Conservation (phyloP, 225 moss, liverwort and hornwort species). For the Physcomitrium patens region DNA sequence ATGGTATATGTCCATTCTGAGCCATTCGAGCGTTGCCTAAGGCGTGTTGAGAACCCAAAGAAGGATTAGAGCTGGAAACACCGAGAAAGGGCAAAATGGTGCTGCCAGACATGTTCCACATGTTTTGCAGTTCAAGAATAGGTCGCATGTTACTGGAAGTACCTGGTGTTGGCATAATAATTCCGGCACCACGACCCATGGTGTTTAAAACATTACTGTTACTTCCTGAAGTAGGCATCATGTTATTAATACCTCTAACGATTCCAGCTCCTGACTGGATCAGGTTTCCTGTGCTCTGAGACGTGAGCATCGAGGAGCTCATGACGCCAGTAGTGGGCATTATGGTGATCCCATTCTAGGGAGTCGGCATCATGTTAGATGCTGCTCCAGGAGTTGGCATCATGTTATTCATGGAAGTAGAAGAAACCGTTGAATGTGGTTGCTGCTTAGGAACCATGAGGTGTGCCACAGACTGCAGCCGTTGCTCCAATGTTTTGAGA, state of each 20-base stretch:
- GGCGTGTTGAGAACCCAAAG: conserved; percentile 71
- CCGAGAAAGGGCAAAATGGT: conserved; percentile 80
- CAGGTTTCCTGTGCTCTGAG: conserved; percentile 45
- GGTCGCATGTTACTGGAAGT: conserved; percentile 70
- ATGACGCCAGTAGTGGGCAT: conserved; percentile 49
- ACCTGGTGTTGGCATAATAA: conserved; percentile 82
- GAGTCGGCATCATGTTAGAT: conserved; percentile 80
- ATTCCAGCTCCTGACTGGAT: conserved; percentile 51
- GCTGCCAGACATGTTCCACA: conserved; percentile 73
- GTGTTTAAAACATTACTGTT: conserved; percentile 52
- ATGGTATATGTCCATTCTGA: conserved; percentile 76
- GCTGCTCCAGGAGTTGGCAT: conserved; percentile 84
- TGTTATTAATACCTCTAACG: conserved; percentile 48
- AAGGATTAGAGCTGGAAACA: conserved; percentile 55
- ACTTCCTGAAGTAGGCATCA: conserved; percentile 73
- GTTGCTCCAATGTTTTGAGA: conserved; percentile 72
- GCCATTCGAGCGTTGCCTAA: conserved; percentile 67
- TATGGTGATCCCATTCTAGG: conserved; percentile 55
- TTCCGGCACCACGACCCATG: conserved; percentile 58
- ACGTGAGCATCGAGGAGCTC: conserved; percentile 50
- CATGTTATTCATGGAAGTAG: conserved; percentile 77
- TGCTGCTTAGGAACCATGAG: conserved; percentile 71
- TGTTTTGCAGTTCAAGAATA: conserved; percentile 64
- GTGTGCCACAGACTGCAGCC: conserved; percentile 81
- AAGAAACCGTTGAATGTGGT: conserved; percentile 47